Evolutionary conservation across 257 asterid species (phyloP).

Genomic region (Jasminum sambac): DNA sequence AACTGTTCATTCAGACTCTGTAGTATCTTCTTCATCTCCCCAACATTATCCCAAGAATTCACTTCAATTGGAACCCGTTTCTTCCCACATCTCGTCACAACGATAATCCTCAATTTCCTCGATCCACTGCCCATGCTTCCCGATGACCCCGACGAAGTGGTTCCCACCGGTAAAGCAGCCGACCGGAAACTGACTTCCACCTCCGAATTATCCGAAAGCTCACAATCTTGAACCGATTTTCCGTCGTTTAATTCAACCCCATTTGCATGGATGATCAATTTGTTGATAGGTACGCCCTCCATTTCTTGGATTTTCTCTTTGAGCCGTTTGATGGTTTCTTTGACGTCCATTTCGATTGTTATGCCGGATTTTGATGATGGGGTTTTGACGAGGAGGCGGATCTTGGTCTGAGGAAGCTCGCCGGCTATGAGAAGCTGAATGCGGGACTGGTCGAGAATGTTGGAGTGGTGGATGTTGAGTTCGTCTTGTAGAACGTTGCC

Average conservation of each 20-base stretch:
- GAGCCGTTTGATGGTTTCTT: conserved; percentile 36
- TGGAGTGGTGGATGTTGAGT: conserved; percentile 50
- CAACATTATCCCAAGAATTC: conserved; percentile 43
- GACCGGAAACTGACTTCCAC: conserved; percentile 35
- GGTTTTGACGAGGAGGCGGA: conserved; percentile 44
- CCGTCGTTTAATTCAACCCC: conserved; percentile 49
- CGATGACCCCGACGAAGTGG: conserved; percentile 28
- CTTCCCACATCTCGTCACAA: conserved; percentile 33
- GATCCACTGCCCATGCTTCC: conserved; percentile 13
- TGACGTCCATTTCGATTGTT: conserved; percentile 34
- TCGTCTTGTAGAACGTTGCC: conserved; percentile 53
- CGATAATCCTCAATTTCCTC: conserved; percentile 34
- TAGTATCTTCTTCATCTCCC: conserved; percentile 50
- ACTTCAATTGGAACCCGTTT: conserved; percentile 53
- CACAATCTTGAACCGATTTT: conserved; percentile 35
- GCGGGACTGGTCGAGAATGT: conserved; percentile 54
- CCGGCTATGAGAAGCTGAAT: conserved; percentile 37
- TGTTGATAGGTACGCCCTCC: conserved; percentile 31
- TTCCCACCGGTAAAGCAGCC: conserved; percentile 4
- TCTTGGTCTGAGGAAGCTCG: conserved; percentile 15
- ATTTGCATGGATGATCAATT: conserved; percentile 31
- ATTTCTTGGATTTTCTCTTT: conserved; percentile 53
- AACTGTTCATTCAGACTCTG: conserved; percentile 32
- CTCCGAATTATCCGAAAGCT: conserved; percentile 37
- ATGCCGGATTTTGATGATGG: conserved; percentile 30